Evolutionary conservation across 257 asterid species (phyloP).

Genomic region (Lithospermum erythrorhizon): DNA sequence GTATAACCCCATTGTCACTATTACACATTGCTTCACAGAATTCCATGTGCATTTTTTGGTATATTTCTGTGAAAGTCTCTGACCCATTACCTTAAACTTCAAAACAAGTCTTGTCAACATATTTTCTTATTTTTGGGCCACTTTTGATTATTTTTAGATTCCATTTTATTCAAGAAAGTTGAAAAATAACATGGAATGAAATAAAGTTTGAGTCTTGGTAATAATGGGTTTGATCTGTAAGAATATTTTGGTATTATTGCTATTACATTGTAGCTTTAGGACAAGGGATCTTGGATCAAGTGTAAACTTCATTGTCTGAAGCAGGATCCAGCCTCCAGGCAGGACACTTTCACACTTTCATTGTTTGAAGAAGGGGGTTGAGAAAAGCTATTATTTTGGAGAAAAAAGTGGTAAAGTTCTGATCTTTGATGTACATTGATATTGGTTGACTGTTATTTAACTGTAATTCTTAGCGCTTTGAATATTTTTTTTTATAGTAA

Average conservation of each 20-base stretch:
- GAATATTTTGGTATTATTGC: constrained; percentile 2
- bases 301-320: constrained; percentile 2
- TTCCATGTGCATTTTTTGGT: constrained; percentile 21
- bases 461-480: background rate
- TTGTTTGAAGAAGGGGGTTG: background rate
- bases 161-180: background rate
- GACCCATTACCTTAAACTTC: constrained; percentile 18
- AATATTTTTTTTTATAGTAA: background rate
- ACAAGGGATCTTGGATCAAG: constrained; percentile 22
- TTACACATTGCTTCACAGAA: constrained; percentile 13
- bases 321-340: too few species aligned
- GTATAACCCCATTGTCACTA: constrained; percentile 10
- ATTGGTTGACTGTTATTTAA: background rate
- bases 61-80: background rate
- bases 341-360: too few species aligned
- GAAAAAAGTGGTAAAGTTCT: constrained; percentile 21
- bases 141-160: background rate
- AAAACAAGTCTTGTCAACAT: constrained; percentile 10
- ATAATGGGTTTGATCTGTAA: constrained; percentile 9
- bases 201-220: constrained; percentile 9
- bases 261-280: background rate
- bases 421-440: constrained; percentile 3
- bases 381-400: background rate
- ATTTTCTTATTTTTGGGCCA: constrained; percentile 5
- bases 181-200: too few species aligned